Conservation (phyloP, 345 rosid species). For the Eucalyptus fibrosa region DNA sequence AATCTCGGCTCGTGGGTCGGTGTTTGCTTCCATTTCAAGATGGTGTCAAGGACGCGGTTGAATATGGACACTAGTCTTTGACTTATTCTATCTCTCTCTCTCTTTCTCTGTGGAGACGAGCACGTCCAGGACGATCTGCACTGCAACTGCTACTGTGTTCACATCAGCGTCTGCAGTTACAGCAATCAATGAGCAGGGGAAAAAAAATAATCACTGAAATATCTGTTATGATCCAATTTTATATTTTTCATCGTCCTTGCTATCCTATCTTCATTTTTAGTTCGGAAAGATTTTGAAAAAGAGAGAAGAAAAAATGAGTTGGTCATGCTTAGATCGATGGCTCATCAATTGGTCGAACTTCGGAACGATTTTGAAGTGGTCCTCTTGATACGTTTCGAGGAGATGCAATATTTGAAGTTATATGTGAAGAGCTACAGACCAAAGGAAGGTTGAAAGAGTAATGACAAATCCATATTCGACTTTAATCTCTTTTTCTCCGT, state of each 20-base stretch:
- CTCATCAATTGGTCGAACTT: neutral
- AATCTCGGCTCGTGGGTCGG: neutral
- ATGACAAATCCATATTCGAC: neutral
- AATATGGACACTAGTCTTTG: neutral
- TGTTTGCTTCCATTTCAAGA: neutral
- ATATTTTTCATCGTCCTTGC: neutral
- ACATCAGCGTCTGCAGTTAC: neutral
- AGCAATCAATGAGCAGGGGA: neutral
- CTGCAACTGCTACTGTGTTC: neutral
- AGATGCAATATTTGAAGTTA: neutral
- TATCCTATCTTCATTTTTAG: neutral
- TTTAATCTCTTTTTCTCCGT: no score
- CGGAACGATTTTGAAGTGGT: neutral
- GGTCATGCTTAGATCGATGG: neutral
- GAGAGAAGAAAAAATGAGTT: neutral
- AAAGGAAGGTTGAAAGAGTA: neutral
- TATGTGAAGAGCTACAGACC: neutral
- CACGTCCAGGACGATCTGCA: neutral
- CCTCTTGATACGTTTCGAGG: neutral
- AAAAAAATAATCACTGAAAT: neutral
- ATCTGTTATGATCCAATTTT: neutral
- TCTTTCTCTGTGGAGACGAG: neutral
- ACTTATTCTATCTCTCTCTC: neutral
- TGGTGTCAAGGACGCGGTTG: neutral
- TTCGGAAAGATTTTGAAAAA: neutral